Evolutionary conservation across 164 flowering plant species (phyloP).

Genomic region (Taxillus chinensis): DNA sequence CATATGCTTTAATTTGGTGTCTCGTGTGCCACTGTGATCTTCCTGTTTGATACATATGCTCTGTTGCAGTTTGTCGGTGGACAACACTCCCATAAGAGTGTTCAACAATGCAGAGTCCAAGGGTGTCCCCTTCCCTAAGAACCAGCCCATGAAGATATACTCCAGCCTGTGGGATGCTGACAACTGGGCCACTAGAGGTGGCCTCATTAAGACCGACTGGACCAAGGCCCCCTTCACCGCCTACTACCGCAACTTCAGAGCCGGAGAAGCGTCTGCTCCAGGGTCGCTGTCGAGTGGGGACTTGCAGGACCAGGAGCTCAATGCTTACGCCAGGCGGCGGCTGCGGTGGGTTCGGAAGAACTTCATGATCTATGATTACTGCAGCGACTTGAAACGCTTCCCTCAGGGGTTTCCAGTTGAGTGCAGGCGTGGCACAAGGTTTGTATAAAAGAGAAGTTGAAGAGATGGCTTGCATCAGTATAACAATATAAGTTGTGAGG

Average conservation of each 20-base stretch:
- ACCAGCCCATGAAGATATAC: slow-evolving; percentile 9
- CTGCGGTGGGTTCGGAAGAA: slow-evolving; percentile 20
- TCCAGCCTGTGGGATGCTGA: slow-evolving; percentile 12
- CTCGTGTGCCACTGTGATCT: background rate
- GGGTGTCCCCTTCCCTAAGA: slow-evolving; percentile 10
- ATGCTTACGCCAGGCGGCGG: slow-evolving; percentile 8
- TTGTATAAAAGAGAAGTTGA: too few relatives aligned
- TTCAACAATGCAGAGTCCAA: slow-evolving; percentile 5
- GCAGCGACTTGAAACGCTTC: slow-evolving; percentile 15
- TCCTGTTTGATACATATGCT: background rate
- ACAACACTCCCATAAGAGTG: slow-evolving; percentile 10
- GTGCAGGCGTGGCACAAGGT: slow-evolving; percentile 4
- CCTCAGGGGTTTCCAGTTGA: slow-evolving; percentile 14
- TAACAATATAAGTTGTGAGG: too few relatives aligned
- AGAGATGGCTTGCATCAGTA: too few relatives aligned
- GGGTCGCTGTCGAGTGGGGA: background rate
- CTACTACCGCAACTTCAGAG: slow-evolving; percentile 7
- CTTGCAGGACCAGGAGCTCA: slow-evolving; percentile 9
- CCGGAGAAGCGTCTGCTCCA: background rate
- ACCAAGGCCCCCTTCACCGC: slow-evolving; percentile 9
- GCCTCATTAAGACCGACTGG: slow-evolving; percentile 10
- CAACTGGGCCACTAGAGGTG: slow-evolving; percentile 12
- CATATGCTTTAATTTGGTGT: background rate
- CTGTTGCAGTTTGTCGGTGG: slow-evolving; percentile 6
- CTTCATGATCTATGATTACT: slow-evolving; percentile 20